phyloP scores from a whole-genome alignment of 306 rosid genomes.

The Mimosa bimucronata region DNA sequence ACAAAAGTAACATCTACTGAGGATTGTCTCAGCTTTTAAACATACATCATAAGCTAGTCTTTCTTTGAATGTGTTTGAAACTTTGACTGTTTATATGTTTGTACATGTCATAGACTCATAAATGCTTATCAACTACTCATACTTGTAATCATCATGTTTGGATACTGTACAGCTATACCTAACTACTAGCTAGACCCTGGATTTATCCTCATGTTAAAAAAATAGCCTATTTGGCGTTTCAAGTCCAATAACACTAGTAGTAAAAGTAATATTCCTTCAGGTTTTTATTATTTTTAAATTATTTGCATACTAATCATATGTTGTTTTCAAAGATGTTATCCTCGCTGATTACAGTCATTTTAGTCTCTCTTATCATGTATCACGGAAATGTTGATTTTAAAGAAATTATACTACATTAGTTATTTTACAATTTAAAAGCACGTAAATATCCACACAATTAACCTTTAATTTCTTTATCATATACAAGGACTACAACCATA shows the following conservation, averaged over 20 bases:
- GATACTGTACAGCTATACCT: neutral
- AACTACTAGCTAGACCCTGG: neutral
- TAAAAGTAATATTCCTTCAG: neutral
- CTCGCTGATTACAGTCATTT: neutral
- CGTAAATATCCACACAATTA: neutral
- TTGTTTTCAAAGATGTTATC: neutral
- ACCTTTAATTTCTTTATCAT: neutral
- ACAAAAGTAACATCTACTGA: neutral
- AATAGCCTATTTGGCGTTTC: neutral
- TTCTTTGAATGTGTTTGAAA: neutral
- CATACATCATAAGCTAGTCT: neutral
- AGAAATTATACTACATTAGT: too few relatives aligned
- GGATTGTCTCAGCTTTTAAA: conserved; percentile 22
- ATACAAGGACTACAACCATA: neutral
- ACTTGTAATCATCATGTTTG: neutral
- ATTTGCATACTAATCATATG: neutral
- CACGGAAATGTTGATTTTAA: neutral
- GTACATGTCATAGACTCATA: conserved; percentile 25
- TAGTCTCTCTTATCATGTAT: too few relatives aligned
- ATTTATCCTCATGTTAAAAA: neutral
- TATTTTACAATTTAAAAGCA: neutral
- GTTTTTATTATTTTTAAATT: too few relatives aligned
- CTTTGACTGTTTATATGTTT: neutral
- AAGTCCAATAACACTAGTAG: too few relatives aligned
- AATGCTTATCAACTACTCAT: neutral